Percentiles rank a stretch among this genome's conserved stretches.
These are phyloP conservation scores for Suillus hirtellus DNA, from an alignment of 768 basidiomycete species.

Conservation along the genomic window DNA sequence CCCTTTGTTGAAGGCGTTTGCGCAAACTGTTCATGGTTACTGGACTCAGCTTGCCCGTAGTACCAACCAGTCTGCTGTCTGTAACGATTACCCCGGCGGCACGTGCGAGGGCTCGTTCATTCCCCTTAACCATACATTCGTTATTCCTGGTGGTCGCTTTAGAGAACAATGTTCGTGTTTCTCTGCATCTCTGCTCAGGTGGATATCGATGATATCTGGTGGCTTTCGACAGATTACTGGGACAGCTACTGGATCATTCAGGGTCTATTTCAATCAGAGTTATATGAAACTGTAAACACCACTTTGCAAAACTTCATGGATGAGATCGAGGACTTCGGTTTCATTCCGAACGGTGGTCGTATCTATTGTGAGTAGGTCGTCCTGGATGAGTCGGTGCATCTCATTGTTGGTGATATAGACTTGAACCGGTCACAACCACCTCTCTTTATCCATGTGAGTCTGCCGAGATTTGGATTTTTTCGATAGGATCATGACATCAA, in stretches of 20 bases:
- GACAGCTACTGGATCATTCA: constrained; percentile 87
- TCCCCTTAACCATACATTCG: constrained; percentile 88
- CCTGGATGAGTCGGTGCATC: not conserved
- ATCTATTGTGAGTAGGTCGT: constrained; percentile 65
- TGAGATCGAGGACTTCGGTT: constrained; percentile 78
- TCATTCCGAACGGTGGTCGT: constrained; percentile 92
- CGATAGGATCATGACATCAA: not conserved
- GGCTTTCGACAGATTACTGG: constrained; percentile 47
- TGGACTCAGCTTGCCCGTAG: constrained; percentile 80
- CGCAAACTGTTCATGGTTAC: constrained; percentile 79
- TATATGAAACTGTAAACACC: constrained; percentile 69
- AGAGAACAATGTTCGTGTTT: constrained; percentile 72
- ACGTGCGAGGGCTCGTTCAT: constrained; percentile 83
- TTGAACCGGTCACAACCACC: constrained; percentile 93
- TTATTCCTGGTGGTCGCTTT: constrained; percentile 86
- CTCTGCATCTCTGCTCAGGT: not conserved
- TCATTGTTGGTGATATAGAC: constrained; percentile 42
- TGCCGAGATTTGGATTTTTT: not conserved
- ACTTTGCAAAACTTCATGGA: constrained; percentile 96
- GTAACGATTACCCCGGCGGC: constrained; percentile 45
- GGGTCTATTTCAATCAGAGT: constrained; percentile 79
- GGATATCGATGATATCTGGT: constrained; percentile 5
- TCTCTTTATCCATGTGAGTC: constrained; percentile 72
- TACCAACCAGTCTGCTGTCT: constrained; percentile 72
- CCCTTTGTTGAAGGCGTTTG: constrained; percentile 67